Conservation (phyloP, 352 stramenopile species). For the Globisporangium recalcitrans region DNA sequence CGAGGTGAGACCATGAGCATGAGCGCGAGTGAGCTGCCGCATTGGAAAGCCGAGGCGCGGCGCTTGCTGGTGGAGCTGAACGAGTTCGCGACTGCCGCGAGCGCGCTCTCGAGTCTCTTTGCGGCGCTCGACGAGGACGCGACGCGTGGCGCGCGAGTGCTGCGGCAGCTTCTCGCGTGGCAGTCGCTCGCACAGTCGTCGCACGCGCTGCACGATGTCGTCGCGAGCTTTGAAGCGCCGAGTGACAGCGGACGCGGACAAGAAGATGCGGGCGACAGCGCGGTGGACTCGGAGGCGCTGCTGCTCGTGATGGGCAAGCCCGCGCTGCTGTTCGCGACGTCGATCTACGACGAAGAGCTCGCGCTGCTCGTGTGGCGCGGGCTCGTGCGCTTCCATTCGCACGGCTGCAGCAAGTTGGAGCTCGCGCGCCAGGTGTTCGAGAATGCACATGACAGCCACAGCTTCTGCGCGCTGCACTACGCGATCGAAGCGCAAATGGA, state of each 20-base stretch:
- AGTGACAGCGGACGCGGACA: constrained; percentile 8
- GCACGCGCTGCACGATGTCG: constrained; percentile 25
- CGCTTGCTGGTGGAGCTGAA: constrained; percentile 51
- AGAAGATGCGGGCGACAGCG: constrained; percentile 13
- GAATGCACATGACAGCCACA: constrained; percentile 62
- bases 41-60: constrained; percentile 26
- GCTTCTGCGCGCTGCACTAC: constrained; percentile 71
- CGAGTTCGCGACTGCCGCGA: constrained; percentile 43
- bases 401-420: constrained; percentile 28
- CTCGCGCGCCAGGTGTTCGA: constrained; percentile 61
- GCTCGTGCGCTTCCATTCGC: constrained; percentile 48
- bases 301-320: constrained; percentile 74
- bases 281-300: constrained; percentile 17
- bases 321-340: constrained; percentile 69
- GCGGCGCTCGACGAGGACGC: constrained; percentile 20
- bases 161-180: constrained; percentile 46
- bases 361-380: constrained; percentile 56
- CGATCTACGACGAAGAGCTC: constrained; percentile 84
- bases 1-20: neutral
- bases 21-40: constrained; percentile 8
- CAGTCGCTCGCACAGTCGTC: constrained; percentile 26
- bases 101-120: constrained; percentile 50
- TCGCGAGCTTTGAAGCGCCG: constrained; percentile 26
- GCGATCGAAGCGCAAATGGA: constrained; percentile 70
- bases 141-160: constrained; percentile 18